phyloP scores from a whole-genome alignment of 148 eudicot species.

The Arbutus unedo region DNA sequence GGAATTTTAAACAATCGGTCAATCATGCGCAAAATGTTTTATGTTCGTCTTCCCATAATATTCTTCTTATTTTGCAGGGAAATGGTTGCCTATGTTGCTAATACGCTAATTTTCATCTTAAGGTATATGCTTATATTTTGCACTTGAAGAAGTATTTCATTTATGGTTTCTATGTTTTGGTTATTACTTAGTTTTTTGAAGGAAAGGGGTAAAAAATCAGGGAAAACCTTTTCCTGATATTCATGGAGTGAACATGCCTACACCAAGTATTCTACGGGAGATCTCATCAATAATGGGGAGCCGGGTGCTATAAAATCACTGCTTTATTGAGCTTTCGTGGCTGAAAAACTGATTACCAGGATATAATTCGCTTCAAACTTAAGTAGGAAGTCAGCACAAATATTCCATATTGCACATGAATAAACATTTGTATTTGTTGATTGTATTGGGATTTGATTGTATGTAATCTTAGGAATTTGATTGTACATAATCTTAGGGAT shows the following conservation, averaged over 20 bases:
- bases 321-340: background rate
- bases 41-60: background rate
- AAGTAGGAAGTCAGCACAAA: background rate
- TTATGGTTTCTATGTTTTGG: background rate
- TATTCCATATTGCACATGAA: background rate
- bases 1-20: background rate
- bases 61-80: conserved; percentile 57
- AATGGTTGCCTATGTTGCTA: conserved; percentile 96
- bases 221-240: background rate
- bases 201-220: background rate
- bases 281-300: background rate
- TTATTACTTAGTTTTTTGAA: background rate
- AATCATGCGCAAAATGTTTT: background rate
- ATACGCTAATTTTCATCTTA: conserved; percentile 87
- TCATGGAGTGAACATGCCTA: conserved; percentile 7
- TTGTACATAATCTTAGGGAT: too few relatives aligned
- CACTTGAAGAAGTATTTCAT: background rate
- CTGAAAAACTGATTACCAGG: background rate
- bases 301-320: background rate
- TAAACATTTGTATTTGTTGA: background rate
- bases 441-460: too few relatives aligned
- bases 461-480: too few relatives aligned
- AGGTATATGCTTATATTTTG: conserved; percentile 45
- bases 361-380: background rate
- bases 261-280: background rate